Evolutionary conservation across 2,329 filamentous ascomycete genomes (phyloP), one percentile per base, ranked within the genome.

Genomic region (Alternaria sp.): DNA sequence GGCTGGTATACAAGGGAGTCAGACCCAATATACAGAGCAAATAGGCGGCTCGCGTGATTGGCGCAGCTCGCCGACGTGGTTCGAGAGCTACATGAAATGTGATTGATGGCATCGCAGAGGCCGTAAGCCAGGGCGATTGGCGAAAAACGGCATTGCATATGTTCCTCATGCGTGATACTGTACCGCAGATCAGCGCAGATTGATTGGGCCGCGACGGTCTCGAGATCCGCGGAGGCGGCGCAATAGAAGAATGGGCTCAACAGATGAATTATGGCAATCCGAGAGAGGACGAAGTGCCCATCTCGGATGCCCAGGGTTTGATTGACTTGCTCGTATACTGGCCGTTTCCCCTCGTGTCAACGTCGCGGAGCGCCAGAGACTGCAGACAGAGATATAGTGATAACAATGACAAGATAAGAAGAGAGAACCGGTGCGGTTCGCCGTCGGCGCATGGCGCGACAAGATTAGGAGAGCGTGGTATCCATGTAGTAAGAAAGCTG

Each of bases 291-390:
- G 64, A 56, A 53, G 57, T 63, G 68, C 69, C 66, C 66, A 64
- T 68, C 58, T 63, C 64, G 64, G 72, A 67, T 65, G 71, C 69
- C 67, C 68, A 63, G 43, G 69, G 67, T 74, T 79, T 75, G 74
- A 77, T 78, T 78, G 71, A 75, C 67, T 76, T 63, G 74, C 71
- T 75, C 75, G 73, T 78, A 73, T 75, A 75, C 71, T 72, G 74
- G 68, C 59, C 55, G 54, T 55, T 30, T 58, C 66, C 64, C 71
- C 73, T 69, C 65, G 71, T 67, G 71, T 70, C 64, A 67, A 73
- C 68, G 67, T 63, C 66, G 65, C 61, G 63, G 65, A 64, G 47
- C 61, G 60, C 63, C 55, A 64, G 63, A 58, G 66, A 64, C 67
- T 62, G 62, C 63, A 60, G 50, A 66, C 68, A 65, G 26, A 64